Percentiles rank a stretch among this genome's conserved stretches.
Evolutionary conservation across 805 yeast species (phyloP).

Genomic region (Metschnikowia henanensis): DNA sequence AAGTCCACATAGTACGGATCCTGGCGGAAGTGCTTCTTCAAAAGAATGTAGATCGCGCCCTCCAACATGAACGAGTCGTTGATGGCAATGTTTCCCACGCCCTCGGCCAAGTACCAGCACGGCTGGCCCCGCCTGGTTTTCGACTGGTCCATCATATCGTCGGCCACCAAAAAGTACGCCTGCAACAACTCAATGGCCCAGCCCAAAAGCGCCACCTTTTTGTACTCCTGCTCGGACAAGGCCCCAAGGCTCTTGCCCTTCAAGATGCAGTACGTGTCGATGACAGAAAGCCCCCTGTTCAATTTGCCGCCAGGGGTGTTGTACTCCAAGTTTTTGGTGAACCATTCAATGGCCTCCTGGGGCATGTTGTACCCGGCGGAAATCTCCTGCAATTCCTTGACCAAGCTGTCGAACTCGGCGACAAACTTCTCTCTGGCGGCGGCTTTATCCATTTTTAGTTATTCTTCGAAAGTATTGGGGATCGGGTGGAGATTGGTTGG

Average conservation of each 20-base stretch:
- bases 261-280: constrained; percentile 85
- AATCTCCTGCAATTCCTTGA: constrained; percentile 67
- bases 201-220: constrained; percentile 84
- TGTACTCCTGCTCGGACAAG: constrained; percentile 69
- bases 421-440: constrained; percentile 56
- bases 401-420: constrained; percentile 72
- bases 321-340: constrained; percentile 66
- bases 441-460: constrained; percentile 27
- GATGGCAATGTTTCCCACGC: constrained; percentile 91
- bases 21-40: constrained; percentile 83
- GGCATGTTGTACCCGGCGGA: constrained; percentile 77
- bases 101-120: constrained; percentile 87
- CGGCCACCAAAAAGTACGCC: constrained; percentile 96
- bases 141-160: constrained; percentile 97
- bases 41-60: constrained; percentile 84
- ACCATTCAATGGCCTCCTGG: constrained; percentile 84
- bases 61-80: constrained; percentile 97
- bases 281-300: constrained; percentile 94
- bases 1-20: constrained; percentile 87
- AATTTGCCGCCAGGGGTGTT: constrained; percentile 96
- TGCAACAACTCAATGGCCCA: constrained; percentile 95
- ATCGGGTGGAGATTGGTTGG: too few relatives aligned
- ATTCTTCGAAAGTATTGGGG: neutral
- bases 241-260: constrained; percentile 57
- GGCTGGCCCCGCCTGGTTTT: constrained; percentile 98